Evolutionary conservation across 2,329 filamentous ascomycete species (phyloP).

Genomic region (Phyllosticta citribraziliensis): DNA sequence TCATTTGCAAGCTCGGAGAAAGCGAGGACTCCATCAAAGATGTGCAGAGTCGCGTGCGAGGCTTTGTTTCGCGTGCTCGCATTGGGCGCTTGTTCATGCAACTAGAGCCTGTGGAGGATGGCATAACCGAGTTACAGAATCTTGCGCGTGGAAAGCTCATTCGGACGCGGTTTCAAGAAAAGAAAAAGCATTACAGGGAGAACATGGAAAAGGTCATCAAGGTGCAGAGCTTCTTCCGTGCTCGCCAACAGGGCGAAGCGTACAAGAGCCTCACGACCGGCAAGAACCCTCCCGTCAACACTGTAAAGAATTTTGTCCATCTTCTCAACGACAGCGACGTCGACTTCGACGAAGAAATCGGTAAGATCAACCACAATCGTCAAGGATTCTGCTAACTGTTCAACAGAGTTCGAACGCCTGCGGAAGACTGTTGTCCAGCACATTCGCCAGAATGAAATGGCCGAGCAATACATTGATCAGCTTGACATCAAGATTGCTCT

Average conservation of each 20-base stretch:
- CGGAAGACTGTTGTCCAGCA: conserved; percentile 96
- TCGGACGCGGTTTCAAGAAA: conserved; percentile 67
- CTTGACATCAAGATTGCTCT: conserved; percentile 98
- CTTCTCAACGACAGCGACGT: conserved; percentile 96
- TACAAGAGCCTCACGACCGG: conserved; percentile 95
- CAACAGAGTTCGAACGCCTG: conserved; percentile 74
- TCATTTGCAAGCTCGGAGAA: conserved; percentile 61
- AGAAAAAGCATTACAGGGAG: conserved; percentile 79
- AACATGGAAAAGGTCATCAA: conserved; percentile 99
- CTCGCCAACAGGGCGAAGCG: conserved; percentile 90
- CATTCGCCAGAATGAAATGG: conserved; percentile 91
- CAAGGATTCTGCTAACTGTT: not conserved
- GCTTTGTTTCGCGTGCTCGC: conserved; percentile 65
- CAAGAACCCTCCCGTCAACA: conserved; percentile 92
- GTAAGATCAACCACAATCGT: conserved; percentile 18
- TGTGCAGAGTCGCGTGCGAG: conserved; percentile 67
- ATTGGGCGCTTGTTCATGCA: conserved; percentile 66
- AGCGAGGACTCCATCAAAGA: conserved; percentile 57
- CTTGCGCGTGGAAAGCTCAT: conserved; percentile 64
- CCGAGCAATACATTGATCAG: conserved; percentile 96
- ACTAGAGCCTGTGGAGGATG: conserved; percentile 74
- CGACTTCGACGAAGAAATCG: conserved; percentile 94
- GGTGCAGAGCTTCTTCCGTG: conserved; percentile 92
- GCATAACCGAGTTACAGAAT: conserved; percentile 64
- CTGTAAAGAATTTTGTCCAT: conserved; percentile 97